A percentile compares a stretch with the other conserved stretches of the same genome.
phyloP scores from a whole-genome alignment of 2,329 filamentous ascomycete genomes.

The Alternaria alternata region DNA sequence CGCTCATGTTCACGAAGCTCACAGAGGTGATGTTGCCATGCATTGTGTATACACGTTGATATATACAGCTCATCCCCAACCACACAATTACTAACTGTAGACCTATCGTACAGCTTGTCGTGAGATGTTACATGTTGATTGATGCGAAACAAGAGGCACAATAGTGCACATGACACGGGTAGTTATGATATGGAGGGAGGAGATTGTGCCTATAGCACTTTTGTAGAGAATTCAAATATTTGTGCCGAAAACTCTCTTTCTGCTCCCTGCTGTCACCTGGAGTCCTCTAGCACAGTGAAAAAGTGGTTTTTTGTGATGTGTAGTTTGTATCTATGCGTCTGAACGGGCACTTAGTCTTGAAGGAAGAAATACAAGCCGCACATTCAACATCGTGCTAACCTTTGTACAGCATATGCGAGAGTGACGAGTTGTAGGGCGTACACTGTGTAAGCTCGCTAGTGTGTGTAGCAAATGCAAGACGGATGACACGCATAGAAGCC shows the following conservation, averaged over 20 bases:
- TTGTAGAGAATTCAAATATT: neutral
- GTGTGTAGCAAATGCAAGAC: neutral
- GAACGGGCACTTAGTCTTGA: neutral
- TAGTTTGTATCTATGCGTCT: neutral
- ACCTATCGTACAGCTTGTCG: neutral
- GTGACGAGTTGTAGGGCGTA: neutral
- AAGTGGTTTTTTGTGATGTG: neutral
- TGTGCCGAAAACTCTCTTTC: neutral
- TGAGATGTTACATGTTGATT: neutral
- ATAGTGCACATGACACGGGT: neutral
- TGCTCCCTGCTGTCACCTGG: neutral
- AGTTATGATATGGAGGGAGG: neutral
- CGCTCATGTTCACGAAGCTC: slow-evolving; percentile 7
- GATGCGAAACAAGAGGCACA: neutral
- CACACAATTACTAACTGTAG: neutral
- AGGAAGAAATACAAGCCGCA: neutral
- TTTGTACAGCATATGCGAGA: neutral
- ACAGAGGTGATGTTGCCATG: neutral
- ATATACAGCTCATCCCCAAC: neutral
- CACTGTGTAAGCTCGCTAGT: neutral
- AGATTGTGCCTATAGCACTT: neutral
- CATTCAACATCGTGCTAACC: neutral
- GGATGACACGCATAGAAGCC: neutral
- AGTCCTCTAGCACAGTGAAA: neutral
- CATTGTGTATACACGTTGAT: neutral